These are phyloP conservation scores for Leucoagaricus sp. DNA, from an alignment of 1,284 basidiomycete species.

Conservation along the genomic window DNA sequence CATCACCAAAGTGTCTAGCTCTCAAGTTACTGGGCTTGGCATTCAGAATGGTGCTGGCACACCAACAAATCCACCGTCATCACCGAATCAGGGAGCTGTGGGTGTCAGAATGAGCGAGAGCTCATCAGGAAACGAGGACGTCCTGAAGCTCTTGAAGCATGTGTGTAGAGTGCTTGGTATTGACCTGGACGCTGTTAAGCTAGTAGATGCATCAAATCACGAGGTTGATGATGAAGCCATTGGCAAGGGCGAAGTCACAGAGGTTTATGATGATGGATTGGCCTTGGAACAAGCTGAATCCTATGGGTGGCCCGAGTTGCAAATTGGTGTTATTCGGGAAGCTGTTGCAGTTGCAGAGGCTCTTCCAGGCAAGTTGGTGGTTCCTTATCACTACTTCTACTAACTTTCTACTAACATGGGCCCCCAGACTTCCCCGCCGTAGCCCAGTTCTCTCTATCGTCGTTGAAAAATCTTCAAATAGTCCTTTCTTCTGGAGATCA, in stretches of 20 bases:
- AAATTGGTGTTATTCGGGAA: slow-evolving; percentile 89
- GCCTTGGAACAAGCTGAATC: slow-evolving; percentile 34
- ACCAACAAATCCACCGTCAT: slow-evolving; percentile 20
- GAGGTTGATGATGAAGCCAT: slow-evolving; percentile 18
- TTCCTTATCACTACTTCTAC: neutral
- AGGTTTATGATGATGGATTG: slow-evolving; percentile 30
- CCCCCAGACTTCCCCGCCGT: slow-evolving; percentile 74
- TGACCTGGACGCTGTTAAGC: slow-evolving; percentile 65
- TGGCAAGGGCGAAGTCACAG: slow-evolving; percentile 40
- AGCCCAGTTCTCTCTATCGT: slow-evolving; percentile 77
- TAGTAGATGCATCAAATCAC: slow-evolving; percentile 34
- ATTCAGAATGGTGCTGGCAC: slow-evolving; percentile 38
- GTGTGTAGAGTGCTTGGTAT: slow-evolving; percentile 80
- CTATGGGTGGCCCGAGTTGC: slow-evolving; percentile 93
- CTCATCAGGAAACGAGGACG: slow-evolving; percentile 75
- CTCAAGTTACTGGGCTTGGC: slow-evolving; percentile 47
- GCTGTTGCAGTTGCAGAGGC: slow-evolving; percentile 89
- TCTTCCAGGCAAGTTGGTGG: slow-evolving; percentile 68
- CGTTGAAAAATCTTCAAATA: slow-evolving; percentile 68
- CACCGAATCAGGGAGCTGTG: slow-evolving; percentile 51
- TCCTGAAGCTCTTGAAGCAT: slow-evolving; percentile 73
- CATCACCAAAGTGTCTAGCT: slow-evolving; percentile 40
- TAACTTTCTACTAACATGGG: neutral
- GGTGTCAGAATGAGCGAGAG: slow-evolving; percentile 73
- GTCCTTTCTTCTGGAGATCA: slow-evolving; percentile 76